Base-by-base conservation (phyloP, 2,329 filamentous ascomycete genomes). In the Colletotrichum graminicola region DNA sequence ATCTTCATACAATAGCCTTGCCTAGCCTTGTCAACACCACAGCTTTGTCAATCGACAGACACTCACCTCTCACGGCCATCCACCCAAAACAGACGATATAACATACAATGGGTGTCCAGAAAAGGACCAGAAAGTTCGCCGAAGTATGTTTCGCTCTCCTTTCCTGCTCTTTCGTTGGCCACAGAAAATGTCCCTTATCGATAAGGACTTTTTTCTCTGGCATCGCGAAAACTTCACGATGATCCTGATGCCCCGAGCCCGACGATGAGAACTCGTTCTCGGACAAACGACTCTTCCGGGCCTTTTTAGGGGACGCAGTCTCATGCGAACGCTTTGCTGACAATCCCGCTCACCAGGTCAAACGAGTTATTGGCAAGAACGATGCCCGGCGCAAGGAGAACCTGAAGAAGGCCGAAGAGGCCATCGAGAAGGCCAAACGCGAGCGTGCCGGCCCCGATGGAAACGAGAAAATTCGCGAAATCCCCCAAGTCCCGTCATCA, bases 61-160 rank as follows among this genome's bases (percentile, higher is more conserved):
- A 21, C 34, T 36, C n/a, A 47, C 39, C 39, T 51, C 34, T 8
- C n/a, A 10, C 45, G 60, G 39, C 36, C 39, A 5, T 26, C 45
- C n/a, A 14, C n/a, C 45, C 32, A 62, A 29, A 32, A 26, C 16
- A 26, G 14, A 41, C 29, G 34, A 41, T 49, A 21, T 3, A 67
- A 26, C 5, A 54, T 57, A 75, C 68, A 73, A 98, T 98, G 95
- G 95, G 94, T 83, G 90, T 94, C 76, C 90, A 91, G 74, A 97
- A 97, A 86, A 94, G 91, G 81, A 97, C 94, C 64, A 91, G 95
- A 85, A 98, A 98, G 85, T 98, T 97, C 81, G 95, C 91, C 61
- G 85, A 88, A 80, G 89, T 89, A 78, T 72, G 83, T 73, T 47
- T 62, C 3, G 67, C 74, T 76, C 79, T 74, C 36, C 1, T 43